These are phyloP conservation scores for Hygrophorus pudorinus DNA, from an alignment of 768 basidiomycete genomes.

Conservation along the genomic window DNA sequence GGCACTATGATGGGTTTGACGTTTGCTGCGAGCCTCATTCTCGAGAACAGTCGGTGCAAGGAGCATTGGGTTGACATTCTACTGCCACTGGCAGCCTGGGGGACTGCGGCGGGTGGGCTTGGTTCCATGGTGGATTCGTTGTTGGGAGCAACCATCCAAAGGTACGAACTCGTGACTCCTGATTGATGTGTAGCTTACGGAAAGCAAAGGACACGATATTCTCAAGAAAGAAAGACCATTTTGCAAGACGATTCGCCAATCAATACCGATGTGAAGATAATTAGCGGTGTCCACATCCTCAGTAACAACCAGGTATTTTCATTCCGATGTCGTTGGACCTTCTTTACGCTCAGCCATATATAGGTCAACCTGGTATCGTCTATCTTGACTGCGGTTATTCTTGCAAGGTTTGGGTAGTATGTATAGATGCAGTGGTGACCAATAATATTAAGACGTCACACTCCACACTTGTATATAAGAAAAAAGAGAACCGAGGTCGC, in stretches of 20 bases:
- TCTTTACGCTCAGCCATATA: neutral
- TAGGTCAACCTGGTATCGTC: slow-evolving; percentile 36
- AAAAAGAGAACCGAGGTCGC: too few relatives aligned
- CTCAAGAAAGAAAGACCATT: slow-evolving; percentile 46
- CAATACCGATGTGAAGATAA: slow-evolving; percentile 27
- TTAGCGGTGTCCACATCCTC: slow-evolving; percentile 60
- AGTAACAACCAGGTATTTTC: slow-evolving; percentile 90
- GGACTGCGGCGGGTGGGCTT: slow-evolving; percentile 55
- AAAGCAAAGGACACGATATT: slow-evolving; percentile 50
- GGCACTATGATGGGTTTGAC: slow-evolving; percentile 63
- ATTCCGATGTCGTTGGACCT: too few relatives aligned
- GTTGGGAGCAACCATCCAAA: slow-evolving; percentile 79
- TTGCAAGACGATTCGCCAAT: slow-evolving; percentile 41
- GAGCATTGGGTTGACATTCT: slow-evolving; percentile 26
- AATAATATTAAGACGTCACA: neutral
- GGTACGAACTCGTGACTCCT: too few relatives aligned
- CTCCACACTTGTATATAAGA: too few relatives aligned
- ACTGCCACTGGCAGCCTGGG: slow-evolving; percentile 43
- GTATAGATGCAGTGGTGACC: slow-evolving; percentile 1
- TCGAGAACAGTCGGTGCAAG: slow-evolving; percentile 55
- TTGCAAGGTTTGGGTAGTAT: slow-evolving; percentile 18
- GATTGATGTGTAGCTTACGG: too few relatives aligned
- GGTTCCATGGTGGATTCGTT: slow-evolving; percentile 85
- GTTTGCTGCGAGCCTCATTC: slow-evolving; percentile 42
- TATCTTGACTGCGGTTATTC: slow-evolving; percentile 21